Evolutionary conservation across 1,139 yeast species (phyloP).

Genomic region (Blastobotrys indianensis): DNA sequence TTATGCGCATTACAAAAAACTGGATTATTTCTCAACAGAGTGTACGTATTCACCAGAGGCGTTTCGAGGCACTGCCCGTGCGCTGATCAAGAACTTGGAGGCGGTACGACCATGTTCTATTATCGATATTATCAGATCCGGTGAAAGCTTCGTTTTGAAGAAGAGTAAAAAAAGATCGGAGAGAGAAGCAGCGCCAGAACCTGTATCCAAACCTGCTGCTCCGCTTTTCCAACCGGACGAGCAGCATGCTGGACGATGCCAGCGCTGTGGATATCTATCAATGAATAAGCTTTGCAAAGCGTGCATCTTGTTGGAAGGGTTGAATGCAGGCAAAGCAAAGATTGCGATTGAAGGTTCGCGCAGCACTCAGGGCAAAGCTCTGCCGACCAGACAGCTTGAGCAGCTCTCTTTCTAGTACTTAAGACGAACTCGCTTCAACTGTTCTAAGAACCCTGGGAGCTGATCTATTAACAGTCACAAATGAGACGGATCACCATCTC

Average conservation of each 20-base stretch:
- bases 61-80: slow-evolving; percentile 94
- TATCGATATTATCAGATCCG: slow-evolving; percentile 88
- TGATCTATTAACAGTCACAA: no score
- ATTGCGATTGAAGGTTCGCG: slow-evolving; percentile 37
- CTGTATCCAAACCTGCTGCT: slow-evolving; percentile 6
- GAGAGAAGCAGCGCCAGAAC: slow-evolving; percentile 5
- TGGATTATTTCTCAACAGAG: slow-evolving; percentile 95
- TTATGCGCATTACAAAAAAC: slow-evolving; percentile 91
- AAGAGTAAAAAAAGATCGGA: slow-evolving; percentile 12
- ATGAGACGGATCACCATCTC: no score
- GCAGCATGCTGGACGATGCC: slow-evolving; percentile 44
- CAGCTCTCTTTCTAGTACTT: slow-evolving; percentile 47
- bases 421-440: background rate
- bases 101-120: slow-evolving; percentile 89
- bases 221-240: slow-evolving; percentile 10
- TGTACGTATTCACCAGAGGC: slow-evolving; percentile 99
- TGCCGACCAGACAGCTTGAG: slow-evolving; percentile 59
- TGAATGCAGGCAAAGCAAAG: slow-evolving; percentile 61
- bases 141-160: slow-evolving; percentile 73
- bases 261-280: slow-evolving; percentile 85
- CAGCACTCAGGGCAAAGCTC: slow-evolving; percentile 55
- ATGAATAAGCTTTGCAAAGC: slow-evolving; percentile 90
- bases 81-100: slow-evolving; percentile 81
- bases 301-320: slow-evolving; percentile 78
- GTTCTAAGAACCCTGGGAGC: background rate